Evolutionary conservation across 2,329 filamentous ascomycete species (phyloP).

Genomic region (Penicillium sp.): DNA sequence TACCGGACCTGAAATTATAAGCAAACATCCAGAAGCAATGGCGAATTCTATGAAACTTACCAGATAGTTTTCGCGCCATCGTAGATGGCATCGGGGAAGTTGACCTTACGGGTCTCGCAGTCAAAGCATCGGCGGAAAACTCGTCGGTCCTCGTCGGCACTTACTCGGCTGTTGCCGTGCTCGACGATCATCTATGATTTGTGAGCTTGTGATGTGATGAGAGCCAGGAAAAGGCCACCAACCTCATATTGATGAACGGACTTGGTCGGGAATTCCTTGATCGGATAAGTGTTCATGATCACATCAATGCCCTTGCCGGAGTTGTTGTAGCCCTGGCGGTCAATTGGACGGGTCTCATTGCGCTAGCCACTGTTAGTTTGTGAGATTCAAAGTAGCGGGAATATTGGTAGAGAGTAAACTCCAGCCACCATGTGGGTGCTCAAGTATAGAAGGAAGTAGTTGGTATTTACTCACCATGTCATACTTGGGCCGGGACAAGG

Average conservation of each 20-base stretch:
- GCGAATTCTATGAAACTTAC: slow-evolving; percentile 48
- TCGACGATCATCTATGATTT: slow-evolving; percentile 44
- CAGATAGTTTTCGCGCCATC: slow-evolving; percentile 87
- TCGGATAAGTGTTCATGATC: slow-evolving; percentile 73
- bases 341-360: neutral
- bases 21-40: slow-evolving; percentile 34
- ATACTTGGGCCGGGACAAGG: no score
- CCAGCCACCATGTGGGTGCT: neutral
- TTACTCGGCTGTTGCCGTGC: no score
- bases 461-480: neutral
- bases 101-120: slow-evolving; percentile 60
- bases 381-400: neutral
- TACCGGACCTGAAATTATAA: slow-evolving; percentile 36
- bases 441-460: neutral
- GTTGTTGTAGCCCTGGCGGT: slow-evolving; percentile 51
- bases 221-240: slow-evolving; percentile 40
- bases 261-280: slow-evolving; percentile 59
- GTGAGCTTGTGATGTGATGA: slow-evolving; percentile 8
- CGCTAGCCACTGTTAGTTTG: neutral
- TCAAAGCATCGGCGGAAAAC: slow-evolving; percentile 76
- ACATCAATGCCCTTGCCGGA: slow-evolving; percentile 58
- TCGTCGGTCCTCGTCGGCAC: slow-evolving; percentile 56
- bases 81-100: slow-evolving; percentile 60
- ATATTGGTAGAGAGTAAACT: neutral
- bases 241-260: slow-evolving; percentile 84